These are phyloP conservation scores for Cryptococcus sp. DNA, from an alignment of 1,284 basidiomycete genomes.

Conservation along the genomic window DNA sequence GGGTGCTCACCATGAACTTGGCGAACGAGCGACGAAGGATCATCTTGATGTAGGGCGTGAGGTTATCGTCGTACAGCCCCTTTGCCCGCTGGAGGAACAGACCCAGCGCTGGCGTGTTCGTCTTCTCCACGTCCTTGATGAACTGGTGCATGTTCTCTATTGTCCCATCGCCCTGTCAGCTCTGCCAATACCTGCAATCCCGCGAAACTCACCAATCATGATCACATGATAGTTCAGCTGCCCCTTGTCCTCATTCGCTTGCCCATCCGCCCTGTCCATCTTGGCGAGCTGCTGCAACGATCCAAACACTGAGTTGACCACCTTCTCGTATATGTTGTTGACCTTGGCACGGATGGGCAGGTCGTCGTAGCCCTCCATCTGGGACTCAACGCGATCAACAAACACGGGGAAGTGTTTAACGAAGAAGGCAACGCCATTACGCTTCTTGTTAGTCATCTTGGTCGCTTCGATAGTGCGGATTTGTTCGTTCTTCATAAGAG, in stretches of 20 bases:
- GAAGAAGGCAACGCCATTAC: slow-evolving; percentile 83
- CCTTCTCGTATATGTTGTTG: slow-evolving; percentile 79
- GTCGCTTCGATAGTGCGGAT: slow-evolving; percentile 86
- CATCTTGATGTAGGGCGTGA: slow-evolving; percentile 79
- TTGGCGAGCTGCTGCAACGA: slow-evolving; percentile 92
- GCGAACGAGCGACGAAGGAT: slow-evolving; percentile 81
- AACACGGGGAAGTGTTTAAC: slow-evolving; percentile 90
- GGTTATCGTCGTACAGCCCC: slow-evolving; percentile 80
- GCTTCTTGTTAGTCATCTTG: slow-evolving; percentile 69
- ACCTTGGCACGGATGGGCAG: slow-evolving; percentile 75
- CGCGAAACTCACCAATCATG: slow-evolving; percentile 69
- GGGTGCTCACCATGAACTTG: slow-evolving; percentile 71
- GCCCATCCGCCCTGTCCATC: slow-evolving; percentile 63
- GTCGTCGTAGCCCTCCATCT: slow-evolving; percentile 72
- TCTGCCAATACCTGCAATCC: background rate
- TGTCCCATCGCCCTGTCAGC: background rate
- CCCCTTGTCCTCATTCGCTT: slow-evolving; percentile 84
- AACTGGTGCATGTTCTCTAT: slow-evolving; percentile 96
- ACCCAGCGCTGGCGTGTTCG: slow-evolving; percentile 59
- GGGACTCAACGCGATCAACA: slow-evolving; percentile 75
- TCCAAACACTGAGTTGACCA: slow-evolving; percentile 86
- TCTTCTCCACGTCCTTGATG: slow-evolving; percentile 69
- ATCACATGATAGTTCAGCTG: slow-evolving; percentile 95
- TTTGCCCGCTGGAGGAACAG: slow-evolving; percentile 72
- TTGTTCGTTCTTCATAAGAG: slow-evolving; percentile 65